A percentile compares a stretch with the other conserved stretches of the same genome.
phyloP scores from a whole-genome alignment of 164 flowering plant genomes.

The Annona squamosa region DNA sequence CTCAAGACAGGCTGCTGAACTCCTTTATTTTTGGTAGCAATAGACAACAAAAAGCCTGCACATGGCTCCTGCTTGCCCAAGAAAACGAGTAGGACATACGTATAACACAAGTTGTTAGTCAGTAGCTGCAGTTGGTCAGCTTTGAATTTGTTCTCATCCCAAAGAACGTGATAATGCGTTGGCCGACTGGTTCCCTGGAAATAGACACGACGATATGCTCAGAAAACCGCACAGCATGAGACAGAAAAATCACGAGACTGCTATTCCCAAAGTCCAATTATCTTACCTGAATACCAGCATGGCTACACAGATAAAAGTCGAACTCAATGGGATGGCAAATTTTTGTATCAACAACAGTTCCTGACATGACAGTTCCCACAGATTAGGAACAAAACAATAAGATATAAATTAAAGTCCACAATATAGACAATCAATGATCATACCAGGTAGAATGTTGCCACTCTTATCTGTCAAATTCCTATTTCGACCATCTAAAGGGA shows the following conservation, averaged over 20 bases:
- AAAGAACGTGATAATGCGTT: conserved; percentile 70
- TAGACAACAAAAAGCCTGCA: neutral
- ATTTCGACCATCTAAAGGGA: conserved; percentile 38
- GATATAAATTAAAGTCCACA: too few relatives aligned
- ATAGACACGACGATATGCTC: neutral
- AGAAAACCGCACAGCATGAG: neutral
- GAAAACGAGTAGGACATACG: conserved; percentile 28
- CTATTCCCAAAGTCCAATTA: conserved; percentile 3
- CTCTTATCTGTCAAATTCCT: conserved; percentile 44
- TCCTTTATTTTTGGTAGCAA: neutral
- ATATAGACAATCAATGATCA: neutral
- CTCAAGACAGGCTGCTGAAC: neutral
- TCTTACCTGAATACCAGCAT: conserved; percentile 96
- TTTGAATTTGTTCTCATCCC: conserved; percentile 62
- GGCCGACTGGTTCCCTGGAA: conserved; percentile 79
- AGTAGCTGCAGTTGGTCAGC: conserved; percentile 55
- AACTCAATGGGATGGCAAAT: conserved; percentile 93
- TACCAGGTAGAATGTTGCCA: conserved; percentile 83
- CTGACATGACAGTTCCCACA: conserved; percentile 22
- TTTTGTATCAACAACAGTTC: conserved; percentile 83
- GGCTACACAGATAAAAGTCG: conserved; percentile 93
- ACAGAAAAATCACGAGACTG: neutral
- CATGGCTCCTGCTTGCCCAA: neutral
- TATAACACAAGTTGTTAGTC: conserved; percentile 68
- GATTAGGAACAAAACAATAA: neutral